Percentiles rank a stretch among this genome's conserved stretches.
Evolutionary conservation across 108 stramenopile genomes (phyloP).

Genomic region (Cylindrotheca fusiformis): DNA sequence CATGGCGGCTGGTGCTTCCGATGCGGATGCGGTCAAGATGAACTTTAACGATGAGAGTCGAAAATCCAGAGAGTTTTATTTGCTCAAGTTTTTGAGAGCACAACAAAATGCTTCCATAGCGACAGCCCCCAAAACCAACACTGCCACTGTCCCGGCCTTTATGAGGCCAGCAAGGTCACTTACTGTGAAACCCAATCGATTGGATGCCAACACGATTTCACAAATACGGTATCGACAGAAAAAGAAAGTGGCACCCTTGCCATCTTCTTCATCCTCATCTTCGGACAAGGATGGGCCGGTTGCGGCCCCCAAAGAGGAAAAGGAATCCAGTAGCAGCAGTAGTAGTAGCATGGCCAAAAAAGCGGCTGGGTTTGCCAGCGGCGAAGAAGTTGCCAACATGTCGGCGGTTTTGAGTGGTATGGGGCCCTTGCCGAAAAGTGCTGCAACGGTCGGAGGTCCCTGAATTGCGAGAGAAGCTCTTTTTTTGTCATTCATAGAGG

Average conservation of each 20-base stretch:
- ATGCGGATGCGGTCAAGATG: constrained; percentile 70
- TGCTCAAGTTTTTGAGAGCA: constrained; percentile 62
- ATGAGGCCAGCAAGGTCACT: constrained; percentile 38
- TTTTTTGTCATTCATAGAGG: too few relatives aligned
- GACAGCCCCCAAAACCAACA: constrained; percentile 1
- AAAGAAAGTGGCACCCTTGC: constrained; percentile 6
- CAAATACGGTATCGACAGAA: constrained; percentile 44
- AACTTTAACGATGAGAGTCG: constrained; percentile 73
- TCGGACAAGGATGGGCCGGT: not conserved
- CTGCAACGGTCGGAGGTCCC: not conserved
- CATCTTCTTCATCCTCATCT: not conserved
- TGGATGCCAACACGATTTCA: constrained; percentile 48
- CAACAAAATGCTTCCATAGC: constrained; percentile 9
- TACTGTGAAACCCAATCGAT: constrained; percentile 12
- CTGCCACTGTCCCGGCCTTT: constrained; percentile 38
- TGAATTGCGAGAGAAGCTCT: not conserved
- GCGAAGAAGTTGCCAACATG: constrained; percentile 43
- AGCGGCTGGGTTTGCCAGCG: constrained; percentile 53
- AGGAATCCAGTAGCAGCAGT: not conserved
- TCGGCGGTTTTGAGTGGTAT: constrained; percentile 51
- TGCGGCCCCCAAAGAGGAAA: constrained; percentile 1
- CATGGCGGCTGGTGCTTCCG: constrained; percentile 72
- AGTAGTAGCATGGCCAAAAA: constrained; percentile 27
- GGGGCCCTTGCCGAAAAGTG: constrained; percentile 31
- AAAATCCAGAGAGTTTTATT: constrained; percentile 74